Evolutionary conservation across 2,329 filamentous ascomycete species (phyloP).

Genomic region (Mycosphaerella arachidis): DNA sequence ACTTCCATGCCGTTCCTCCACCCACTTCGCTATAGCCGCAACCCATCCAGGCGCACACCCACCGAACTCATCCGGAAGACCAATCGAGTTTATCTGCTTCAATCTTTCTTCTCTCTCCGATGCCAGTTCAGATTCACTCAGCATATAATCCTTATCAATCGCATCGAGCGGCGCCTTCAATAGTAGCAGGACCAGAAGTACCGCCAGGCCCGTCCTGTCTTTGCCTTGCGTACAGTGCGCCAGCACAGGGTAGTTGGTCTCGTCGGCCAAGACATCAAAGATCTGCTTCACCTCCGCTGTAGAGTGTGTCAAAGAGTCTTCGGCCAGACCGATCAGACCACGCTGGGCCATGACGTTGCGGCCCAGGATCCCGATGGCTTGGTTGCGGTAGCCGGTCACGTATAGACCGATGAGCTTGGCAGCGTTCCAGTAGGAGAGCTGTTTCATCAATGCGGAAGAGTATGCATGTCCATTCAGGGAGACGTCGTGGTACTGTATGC

Average conservation of each 20-base stretch:
- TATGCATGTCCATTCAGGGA: conserved; percentile 71
- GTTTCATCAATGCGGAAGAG: conserved; percentile 62
- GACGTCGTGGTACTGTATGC: conserved; percentile 61
- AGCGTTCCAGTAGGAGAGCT: conserved; percentile 63
- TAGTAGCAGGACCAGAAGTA: conserved; percentile 64
- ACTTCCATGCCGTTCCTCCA: conserved; percentile 61
- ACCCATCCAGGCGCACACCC: conserved; percentile 63
- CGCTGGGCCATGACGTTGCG: conserved; percentile 66
- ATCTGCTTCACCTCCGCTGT: conserved; percentile 56
- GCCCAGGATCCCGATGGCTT: conserved; percentile 66
- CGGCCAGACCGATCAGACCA: conserved; percentile 66
- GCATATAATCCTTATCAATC: conserved; percentile 67
- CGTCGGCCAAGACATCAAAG: conserved; percentile 47
- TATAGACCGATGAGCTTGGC: conserved; percentile 61
- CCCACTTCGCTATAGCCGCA: conserved; percentile 51
- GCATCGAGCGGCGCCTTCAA: conserved; percentile 54
- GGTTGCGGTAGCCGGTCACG: conserved; percentile 60
- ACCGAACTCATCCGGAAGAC: conserved; percentile 69
- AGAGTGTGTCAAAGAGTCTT: conserved; percentile 65
- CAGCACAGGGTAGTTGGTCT: conserved; percentile 57
- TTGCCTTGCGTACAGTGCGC: conserved; percentile 89
- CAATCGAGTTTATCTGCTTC: conserved; percentile 64
- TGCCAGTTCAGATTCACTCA: conserved; percentile 58
- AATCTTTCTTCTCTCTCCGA: conserved; percentile 60
- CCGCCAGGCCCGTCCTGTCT: conserved; percentile 71